Conservation (phyloP, 441 rosid species). For the Pelargonium australe region DNA sequence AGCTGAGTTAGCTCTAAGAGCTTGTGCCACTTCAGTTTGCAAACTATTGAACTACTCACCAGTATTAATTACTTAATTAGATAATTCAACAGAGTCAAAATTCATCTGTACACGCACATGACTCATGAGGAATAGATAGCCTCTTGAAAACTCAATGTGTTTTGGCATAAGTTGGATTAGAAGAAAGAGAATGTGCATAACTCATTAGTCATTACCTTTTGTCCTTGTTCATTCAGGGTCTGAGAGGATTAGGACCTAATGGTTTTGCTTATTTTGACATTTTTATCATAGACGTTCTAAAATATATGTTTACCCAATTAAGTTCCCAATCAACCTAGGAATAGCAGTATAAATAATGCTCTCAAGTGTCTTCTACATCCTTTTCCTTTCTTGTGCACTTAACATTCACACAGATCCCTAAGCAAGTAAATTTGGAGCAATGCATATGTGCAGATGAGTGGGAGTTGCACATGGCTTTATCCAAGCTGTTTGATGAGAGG, state of each 20-base stretch:
- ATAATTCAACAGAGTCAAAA: neutral
- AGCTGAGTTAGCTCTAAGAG: neutral
- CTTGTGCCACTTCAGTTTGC: neutral
- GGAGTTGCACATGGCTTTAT: slow-evolving; percentile 66
- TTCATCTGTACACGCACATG: neutral
- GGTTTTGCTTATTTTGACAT: neutral
- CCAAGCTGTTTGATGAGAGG: slow-evolving; percentile 78
- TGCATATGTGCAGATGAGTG: slow-evolving; percentile 56
- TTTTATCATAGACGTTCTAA: neutral
- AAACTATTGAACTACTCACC: neutral
- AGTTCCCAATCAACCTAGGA: neutral
- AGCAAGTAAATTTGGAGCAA: slow-evolving; percentile 70
- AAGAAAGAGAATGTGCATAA: neutral
- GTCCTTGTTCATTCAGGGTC: neutral
- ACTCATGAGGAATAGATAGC: neutral
- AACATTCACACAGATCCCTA: slow-evolving; percentile 78
- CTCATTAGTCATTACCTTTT: neutral
- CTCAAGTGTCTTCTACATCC: neutral
- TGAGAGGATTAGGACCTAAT: neutral
- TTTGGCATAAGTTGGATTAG: neutral
- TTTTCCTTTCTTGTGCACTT: slow-evolving; percentile 27
- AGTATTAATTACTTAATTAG: neutral
- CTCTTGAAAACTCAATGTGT: neutral
- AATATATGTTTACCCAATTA: neutral
- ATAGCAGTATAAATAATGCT: neutral